Conservation (phyloP, 495 filamentous ascomycete genomes). For the Glarea lozoyensis region DNA sequence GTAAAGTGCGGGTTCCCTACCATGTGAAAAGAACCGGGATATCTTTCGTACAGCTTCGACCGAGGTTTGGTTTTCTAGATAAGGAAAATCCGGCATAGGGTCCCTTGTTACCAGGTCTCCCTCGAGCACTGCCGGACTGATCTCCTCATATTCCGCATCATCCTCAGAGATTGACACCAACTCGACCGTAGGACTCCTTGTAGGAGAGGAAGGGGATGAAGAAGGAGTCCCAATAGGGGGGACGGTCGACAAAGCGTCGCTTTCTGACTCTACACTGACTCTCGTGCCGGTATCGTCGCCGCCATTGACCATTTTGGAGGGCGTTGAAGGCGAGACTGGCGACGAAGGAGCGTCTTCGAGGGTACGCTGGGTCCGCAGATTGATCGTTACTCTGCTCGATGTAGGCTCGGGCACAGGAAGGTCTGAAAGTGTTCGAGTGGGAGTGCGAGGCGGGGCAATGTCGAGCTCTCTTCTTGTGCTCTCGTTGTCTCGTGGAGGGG, state of each 20-base stretch:
- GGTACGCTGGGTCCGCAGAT: conserved; percentile 36
- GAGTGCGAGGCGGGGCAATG: conserved; percentile 19
- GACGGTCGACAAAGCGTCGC: conserved; percentile 17
- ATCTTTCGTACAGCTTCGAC: conserved; percentile 11
- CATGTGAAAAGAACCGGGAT: conserved; percentile 13
- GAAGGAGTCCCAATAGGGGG: conserved; percentile 23
- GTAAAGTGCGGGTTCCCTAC: conserved; percentile 7
- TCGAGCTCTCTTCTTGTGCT: conserved; percentile 13
- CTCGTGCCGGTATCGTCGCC: conserved; percentile 8
- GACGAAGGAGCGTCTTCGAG: conserved; percentile 33
- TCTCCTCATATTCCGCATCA: conserved; percentile 9
- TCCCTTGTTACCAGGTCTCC: conserved; percentile 28
- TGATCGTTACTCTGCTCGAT: conserved; percentile 42
- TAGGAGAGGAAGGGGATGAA: conserved; percentile 25
- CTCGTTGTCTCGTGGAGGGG: conserved; percentile 33
- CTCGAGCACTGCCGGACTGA: conserved; percentile 17
- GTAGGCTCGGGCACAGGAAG: conserved; percentile 11
- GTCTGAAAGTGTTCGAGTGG: conserved; percentile 14
- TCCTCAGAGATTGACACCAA: conserved; percentile 13
- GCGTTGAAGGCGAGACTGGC: conserved; percentile 31
- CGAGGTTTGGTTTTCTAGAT: conserved; percentile 4
- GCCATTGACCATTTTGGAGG: conserved; percentile 16
- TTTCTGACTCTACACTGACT: conserved; percentile 21
- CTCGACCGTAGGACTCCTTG: conserved; percentile 24
- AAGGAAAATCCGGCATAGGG: conserved; percentile 28